Base-by-base conservation (phyloP, 2,329 filamentous ascomycete genomes). In the Neoascochyta sp. region DNA sequence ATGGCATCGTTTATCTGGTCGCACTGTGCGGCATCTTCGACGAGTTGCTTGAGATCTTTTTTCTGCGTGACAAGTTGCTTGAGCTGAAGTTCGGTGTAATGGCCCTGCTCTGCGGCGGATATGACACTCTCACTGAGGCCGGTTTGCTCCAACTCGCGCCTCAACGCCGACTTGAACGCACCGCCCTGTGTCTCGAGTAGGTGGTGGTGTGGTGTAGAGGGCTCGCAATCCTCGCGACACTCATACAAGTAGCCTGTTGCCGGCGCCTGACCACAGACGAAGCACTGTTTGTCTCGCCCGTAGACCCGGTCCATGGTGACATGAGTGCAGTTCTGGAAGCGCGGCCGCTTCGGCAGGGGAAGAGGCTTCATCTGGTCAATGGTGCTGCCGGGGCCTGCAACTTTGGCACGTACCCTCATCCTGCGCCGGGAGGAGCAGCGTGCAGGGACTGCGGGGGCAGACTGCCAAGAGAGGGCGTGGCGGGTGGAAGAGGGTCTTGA, bases 241-340 rank as follows among this genome's bases (percentile, higher is more conserved):
- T 74, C 69, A 58, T 86, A 92, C 13, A 92, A 64, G 76, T 82
- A 92, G 15, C 83, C 83, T 30, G 81, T 69, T 10, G 69, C 62
- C 0, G 81, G 75, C 1, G 60, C 58, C 22, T 64, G 63, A 21
- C 65, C 64, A 48, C 86, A 92, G 14, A 69, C 52, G 6, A 70
- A 62, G 62, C 86, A 92, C 11, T 57, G 51, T 16, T 68, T 54
- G 12, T 62, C 28, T 10, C 28, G 18, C 72, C 73, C 39, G 26
- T 80, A 84, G 24, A 86, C 59, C 16, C 81, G 76, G 7, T 77
- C 75, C 73, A 87, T 80, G 32, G 72, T 78, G 24, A 78, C 63
- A 52, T 89, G 84, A 3, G 78, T 83, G 60, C 84, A 88, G 36
- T 58, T 62, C 22, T 57, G 55, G 13, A 41, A 32, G 22, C 43